These are phyloP conservation scores for Dendrobium chrysotoxum DNA, from an alignment of 106 monocot species.

Conservation along the genomic window DNA sequence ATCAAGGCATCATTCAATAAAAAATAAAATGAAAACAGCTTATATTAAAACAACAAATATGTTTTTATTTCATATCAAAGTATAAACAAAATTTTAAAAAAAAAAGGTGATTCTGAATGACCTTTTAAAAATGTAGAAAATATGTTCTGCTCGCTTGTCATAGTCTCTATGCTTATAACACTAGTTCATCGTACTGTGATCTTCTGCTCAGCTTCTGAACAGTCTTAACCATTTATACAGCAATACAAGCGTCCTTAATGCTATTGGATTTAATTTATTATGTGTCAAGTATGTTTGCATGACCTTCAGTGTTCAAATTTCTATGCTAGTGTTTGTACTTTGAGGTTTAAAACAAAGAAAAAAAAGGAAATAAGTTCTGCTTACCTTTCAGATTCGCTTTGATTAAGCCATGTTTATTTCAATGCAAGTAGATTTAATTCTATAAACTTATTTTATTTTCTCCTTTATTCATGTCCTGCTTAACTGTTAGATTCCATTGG, in stretches of 20 bases:
- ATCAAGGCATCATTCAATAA: too few species aligned
- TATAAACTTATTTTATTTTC: background rate
- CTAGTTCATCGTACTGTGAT: background rate
- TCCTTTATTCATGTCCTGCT: too few species aligned
- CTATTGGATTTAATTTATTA: background rate
- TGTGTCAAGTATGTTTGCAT: background rate
- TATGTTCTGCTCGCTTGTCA: background rate
- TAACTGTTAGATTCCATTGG: too few species aligned
- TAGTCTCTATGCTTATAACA: background rate
- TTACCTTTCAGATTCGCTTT: too few species aligned
- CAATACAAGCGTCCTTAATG: background rate
- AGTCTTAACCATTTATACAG: background rate
- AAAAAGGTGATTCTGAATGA: too few species aligned
- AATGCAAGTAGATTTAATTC: background rate
- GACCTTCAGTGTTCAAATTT: background rate
- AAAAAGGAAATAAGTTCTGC: background rate
- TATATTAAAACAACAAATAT: too few species aligned
- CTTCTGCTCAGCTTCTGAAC: background rate
- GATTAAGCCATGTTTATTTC: background rate
- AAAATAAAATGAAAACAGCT: too few species aligned
- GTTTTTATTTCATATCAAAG: too few species aligned
- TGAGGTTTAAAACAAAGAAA: background rate
- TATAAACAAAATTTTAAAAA: too few species aligned
- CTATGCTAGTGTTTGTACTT: background rate
- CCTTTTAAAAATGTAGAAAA: background rate